Base-by-base conservation (phyloP, 1,284 basidiomycete species). In the Ganoderma meredithae region DNA sequence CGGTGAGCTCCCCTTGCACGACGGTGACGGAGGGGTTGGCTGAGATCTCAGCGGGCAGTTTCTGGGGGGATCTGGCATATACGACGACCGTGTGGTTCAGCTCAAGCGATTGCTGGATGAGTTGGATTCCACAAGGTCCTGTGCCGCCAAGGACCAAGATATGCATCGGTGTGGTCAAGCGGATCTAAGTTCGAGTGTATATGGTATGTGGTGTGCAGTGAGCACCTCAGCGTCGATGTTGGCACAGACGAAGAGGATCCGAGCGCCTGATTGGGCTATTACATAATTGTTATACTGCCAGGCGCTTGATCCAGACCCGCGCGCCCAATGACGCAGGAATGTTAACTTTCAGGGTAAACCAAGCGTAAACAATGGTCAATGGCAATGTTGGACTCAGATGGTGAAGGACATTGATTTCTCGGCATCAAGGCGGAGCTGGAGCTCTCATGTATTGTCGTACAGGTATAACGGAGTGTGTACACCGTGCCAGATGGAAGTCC, bases 1-100 rank as follows among this genome's bases (percentile, higher is more conserved):
- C 85, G 19, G 83, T 83, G 8, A 92, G 82, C 58, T 86, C 79
- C 8, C 90, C 90, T 68, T 86, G 80, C 61, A 88, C 73, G 64
- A 91, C 70, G 27, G 79, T 81, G 17, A 90, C 80, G 19, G 82
- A 76, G 0, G 84, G 71, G 71, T 87, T 79, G 47, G 76, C 74
- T 58, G 76, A 77, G 56, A 89, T 79, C 61, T 87, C 82, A 13
- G 83, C 79, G 1, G 90, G 84, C 3, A 93, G 75, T 73, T 91
- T 93, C 47, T 86, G 76, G 7, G 89, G 88, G 10, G 84, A 87
- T 43, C 90, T 85, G 12, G 85, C 88, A 67, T 88, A 92, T 55
- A 91, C 73, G 65, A 91, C 81, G 71, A 91, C 72, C 4, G 82
- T 81, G 70, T 84, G 82, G 1, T 81, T 78, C 44, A 79, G 78